Conservation (phyloP, 805 yeast genomes). For the Debaryomyces tyrocola region DNA sequence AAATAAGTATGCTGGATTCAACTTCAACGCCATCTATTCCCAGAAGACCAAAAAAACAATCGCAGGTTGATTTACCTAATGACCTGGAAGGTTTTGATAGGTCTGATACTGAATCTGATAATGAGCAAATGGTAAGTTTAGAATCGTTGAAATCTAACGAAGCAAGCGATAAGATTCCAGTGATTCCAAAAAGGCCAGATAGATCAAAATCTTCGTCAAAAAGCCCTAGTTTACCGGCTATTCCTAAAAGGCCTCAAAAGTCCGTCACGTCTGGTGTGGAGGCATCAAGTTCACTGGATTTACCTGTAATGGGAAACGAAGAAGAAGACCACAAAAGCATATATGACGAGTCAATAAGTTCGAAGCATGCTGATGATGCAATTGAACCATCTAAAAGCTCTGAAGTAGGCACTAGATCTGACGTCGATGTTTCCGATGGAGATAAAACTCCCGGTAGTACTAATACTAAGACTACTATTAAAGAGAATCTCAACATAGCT, state of each 20-base stretch:
- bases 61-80: not conserved
- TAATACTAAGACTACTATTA: slow-evolving; percentile 27
- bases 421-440: slow-evolving; percentile 20
- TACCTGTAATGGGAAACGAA: not conserved
- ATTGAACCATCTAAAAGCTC: not conserved
- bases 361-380: not conserved
- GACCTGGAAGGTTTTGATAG: not conserved
- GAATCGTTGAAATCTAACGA: slow-evolving; percentile 3
- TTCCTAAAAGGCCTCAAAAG: slow-evolving; percentile 12
- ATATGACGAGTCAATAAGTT: not conserved
- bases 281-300: slow-evolving; percentile 10
- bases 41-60: slow-evolving; percentile 9
- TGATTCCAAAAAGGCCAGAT: slow-evolving; percentile 16
- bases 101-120: slow-evolving; percentile 11
- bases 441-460: slow-evolving; percentile 35
- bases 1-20: slow-evolving; percentile 2
- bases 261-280: slow-evolving; percentile 4
- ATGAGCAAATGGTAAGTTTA: not conserved
- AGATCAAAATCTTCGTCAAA: not conserved
- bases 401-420: slow-evolving; percentile 1
- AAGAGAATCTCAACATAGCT: slow-evolving; percentile 22
- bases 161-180: slow-evolving; percentile 5
- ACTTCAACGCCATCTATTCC: slow-evolving; percentile 9
- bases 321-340: not conserved
- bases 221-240: slow-evolving; percentile 5